Evolutionary conservation across 2,329 filamentous ascomycete genomes (phyloP), one percentile per base, ranked within the genome.

Genomic region (Sporothrix globosa): DNA sequence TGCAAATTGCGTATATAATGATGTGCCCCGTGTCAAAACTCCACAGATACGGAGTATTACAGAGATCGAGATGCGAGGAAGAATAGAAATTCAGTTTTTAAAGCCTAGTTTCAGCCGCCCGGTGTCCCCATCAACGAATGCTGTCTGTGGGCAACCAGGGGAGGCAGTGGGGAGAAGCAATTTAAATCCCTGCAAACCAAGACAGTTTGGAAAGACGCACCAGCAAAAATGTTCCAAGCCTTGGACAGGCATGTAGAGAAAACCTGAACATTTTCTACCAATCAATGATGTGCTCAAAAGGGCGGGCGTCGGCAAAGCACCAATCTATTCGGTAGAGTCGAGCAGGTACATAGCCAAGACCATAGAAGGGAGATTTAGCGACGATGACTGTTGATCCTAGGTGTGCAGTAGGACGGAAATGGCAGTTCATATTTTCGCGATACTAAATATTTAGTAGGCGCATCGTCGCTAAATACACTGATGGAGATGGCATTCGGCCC

Each of bases 81-180:
- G 39, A 63, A 39, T 21, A 46, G n/a, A 63, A 61, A 24, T 2
- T 44, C 39, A 19, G 21, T 34, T 60, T 24, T 61, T 5, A 61
- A 19, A 4, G 30, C 58, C 58, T 63, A 39, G 61, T 52, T 52
- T 66, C 44, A 66, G 61, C 61, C 27, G 61, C 60, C 34, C 19
- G 24, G 44, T 66, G 44, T 52, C 21, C 61, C 61, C 61, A 66
- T 52, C 61, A 66, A 66, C 61, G 61, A 44, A 30, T 39, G 24
- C n/a, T 14, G 44, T 50, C 19, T 21, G 27, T 7, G 44, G 60
- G 46, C 17, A 13, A 27, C 58, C 9, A 44, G 39, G 58, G 58
- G 17, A 46, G 7, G n/a, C 39, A 63, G 58, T 63, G 58, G 58
- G 21, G 58, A 41, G 56, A 63, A 63, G 58, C 58, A 63, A 63